Evolutionary conservation across 148 eudicot genomes (phyloP), one percentile per base, ranked within the genome.

Genomic region (Selenicereus undatus): DNA sequence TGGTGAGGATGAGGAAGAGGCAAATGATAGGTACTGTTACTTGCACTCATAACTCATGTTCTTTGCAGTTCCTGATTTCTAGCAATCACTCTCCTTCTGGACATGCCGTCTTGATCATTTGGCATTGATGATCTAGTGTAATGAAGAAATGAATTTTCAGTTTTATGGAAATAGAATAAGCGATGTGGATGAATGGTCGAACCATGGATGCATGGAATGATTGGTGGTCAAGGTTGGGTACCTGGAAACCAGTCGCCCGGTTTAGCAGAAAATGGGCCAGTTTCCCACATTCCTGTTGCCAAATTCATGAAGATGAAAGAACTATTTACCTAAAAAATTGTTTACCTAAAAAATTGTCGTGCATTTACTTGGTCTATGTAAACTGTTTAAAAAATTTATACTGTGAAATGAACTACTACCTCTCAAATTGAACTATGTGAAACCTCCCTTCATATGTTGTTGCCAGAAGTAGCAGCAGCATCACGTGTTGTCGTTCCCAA

Each of bases 1-100:
- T 87, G 98, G 98, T 22, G 98, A 95, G 89, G 98, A 94, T 76
- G 85, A 92, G 75, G 92, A 90, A 82, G 97, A 95, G 86, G 94
- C 97, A 80, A 95, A 95, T 88, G 98, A 95, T 75, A 90, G 93
- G 98, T 95, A 90, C 45, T 21, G 35, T 58, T 50, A 45, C 76
- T 45, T 78, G 8, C 70, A 45, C 64, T 30, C 64, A 20, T 26
- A 76, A 12, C 52, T 30, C 58, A 22, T 65, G 30, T 51, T 60
- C 73, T 65, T 76, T 76, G 43, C 75, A 9, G 48, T 75, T 12
- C 48, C 36, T 56, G 27, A 11, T 17, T 29, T 78, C 30, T 50
- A 36, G 32, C 54, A 22, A 24, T 35, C 14, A 11, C 2, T 51
- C 69, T 62, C 24, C 50, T n/a, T 21, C 3, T 71, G 16, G 21